phyloP scores from a whole-genome alignment of 1,284 basidiomycete genomes.

The Ceratobasidium sp. region DNA sequence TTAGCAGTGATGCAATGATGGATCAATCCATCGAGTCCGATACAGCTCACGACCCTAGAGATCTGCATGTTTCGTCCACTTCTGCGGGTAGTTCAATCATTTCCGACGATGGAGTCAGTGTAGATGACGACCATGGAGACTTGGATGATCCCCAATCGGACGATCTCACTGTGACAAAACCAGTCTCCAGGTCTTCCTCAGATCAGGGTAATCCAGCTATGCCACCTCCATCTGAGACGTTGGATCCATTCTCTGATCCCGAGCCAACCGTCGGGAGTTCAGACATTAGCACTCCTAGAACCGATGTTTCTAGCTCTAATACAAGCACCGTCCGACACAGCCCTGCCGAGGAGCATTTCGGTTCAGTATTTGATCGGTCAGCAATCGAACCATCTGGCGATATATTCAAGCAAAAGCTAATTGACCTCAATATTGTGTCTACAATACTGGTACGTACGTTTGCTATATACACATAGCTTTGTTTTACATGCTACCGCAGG shows the following conservation, averaged over 20 bases:
- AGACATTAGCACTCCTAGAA: slow-evolving; percentile 19
- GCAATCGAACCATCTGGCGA: slow-evolving; percentile 62
- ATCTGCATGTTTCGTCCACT: slow-evolving; percentile 70
- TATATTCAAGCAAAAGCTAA: slow-evolving; percentile 75
- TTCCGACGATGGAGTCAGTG: slow-evolving; percentile 75
- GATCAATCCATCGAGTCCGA: slow-evolving; percentile 46
- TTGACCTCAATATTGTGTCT: slow-evolving; percentile 73
- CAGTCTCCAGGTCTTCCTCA: slow-evolving; percentile 9
- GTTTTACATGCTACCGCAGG: slow-evolving; percentile 55
- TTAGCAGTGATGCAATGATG: slow-evolving; percentile 51
- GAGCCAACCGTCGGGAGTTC: slow-evolving; percentile 14
- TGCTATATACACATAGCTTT: not conserved
- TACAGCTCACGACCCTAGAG: slow-evolving; percentile 57
- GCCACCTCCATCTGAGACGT: slow-evolving; percentile 17
- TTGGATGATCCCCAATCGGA: slow-evolving; percentile 53
- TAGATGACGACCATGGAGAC: slow-evolving; percentile 68
- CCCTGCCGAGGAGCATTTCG: slow-evolving; percentile 19
- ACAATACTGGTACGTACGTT: slow-evolving; percentile 70
- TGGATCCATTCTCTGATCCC: slow-evolving; percentile 39
- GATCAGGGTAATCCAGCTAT: slow-evolving; percentile 8
- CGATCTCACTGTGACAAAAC: slow-evolving; percentile 29
- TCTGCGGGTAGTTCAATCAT: slow-evolving; percentile 60
- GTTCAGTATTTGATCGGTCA: slow-evolving; percentile 3
- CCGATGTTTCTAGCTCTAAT: slow-evolving; percentile 26
- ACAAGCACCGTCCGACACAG: slow-evolving; percentile 30